Percentiles rank a stretch among this genome's conserved stretches.
These are phyloP conservation scores for Alternaria gansuensis DNA, from an alignment of 2,329 filamentous ascomycete species.

Conservation along the genomic window DNA sequence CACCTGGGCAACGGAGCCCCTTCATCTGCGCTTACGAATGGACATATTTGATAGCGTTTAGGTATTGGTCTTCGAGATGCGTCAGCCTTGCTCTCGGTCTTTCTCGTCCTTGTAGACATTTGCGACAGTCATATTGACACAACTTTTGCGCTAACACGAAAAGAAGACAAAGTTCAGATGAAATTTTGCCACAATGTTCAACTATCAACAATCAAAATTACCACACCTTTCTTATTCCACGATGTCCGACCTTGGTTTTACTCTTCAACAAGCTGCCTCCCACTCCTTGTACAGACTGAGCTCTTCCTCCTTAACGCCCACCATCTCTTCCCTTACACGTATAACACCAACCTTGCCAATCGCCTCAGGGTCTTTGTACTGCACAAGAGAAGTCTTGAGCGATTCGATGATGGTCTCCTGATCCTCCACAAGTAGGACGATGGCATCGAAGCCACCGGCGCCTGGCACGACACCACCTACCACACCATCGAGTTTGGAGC, in stretches of 20 bases:
- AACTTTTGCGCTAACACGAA: slow-evolving; percentile 11
- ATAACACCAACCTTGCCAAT: slow-evolving; percentile 70
- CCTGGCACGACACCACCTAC: slow-evolving; percentile 92
- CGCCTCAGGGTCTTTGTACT: slow-evolving; percentile 66
- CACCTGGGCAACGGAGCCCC: neutral
- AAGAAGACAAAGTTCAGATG: neutral
- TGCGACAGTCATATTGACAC: neutral
- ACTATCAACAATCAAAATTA: neutral
- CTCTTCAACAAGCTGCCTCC: slow-evolving; percentile 30
- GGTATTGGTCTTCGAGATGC: neutral
- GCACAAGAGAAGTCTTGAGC: slow-evolving; percentile 69
- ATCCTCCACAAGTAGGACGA: slow-evolving; percentile 81
- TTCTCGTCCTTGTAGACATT: neutral
- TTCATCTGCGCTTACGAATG: neutral
- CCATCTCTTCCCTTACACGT: slow-evolving; percentile 74
- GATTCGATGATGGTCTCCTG: slow-evolving; percentile 68
- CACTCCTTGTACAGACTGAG: slow-evolving; percentile 53
- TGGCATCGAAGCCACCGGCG: slow-evolving; percentile 91
- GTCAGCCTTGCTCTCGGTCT: neutral
- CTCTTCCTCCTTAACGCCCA: slow-evolving; percentile 64
- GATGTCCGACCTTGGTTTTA: neutral
- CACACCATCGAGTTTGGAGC: slow-evolving; percentile 76
- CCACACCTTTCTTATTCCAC: neutral
- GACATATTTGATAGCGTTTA: neutral
- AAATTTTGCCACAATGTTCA: neutral